Percentiles rank a stretch among this genome's conserved stretches.
phyloP scores from a whole-genome alignment of 306 rosid species.

The Trifolium subterraneum region DNA sequence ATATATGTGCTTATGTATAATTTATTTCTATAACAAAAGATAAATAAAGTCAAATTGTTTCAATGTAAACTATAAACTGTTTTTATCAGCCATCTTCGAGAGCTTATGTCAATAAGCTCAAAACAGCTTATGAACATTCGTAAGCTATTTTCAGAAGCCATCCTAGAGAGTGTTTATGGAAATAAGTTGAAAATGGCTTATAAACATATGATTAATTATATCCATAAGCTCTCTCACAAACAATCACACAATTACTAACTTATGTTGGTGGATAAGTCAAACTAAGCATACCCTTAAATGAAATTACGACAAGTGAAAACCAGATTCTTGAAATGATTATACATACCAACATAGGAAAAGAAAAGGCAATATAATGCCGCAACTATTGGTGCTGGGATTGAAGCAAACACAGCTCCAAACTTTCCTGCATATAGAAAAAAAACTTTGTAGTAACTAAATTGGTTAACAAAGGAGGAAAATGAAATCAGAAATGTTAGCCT shows the following conservation, averaged over 20 bases:
- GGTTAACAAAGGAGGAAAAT: conserved; percentile 21
- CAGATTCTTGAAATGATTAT: conserved; percentile 25
- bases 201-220: too few species aligned
- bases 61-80: background rate
- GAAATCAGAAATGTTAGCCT: background rate
- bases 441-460: conserved; percentile 14
- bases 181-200: too few species aligned
- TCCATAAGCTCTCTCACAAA: too few species aligned
- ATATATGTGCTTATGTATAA: too few species aligned
- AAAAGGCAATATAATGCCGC: conserved; percentile 86
- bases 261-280: background rate
- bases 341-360: conserved; percentile 95
- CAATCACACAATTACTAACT: background rate
- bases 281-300: background rate
- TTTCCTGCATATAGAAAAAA: conserved; percentile 60
- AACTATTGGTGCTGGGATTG: conserved; percentile 82
- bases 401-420: conserved; percentile 95
- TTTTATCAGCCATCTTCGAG: too few species aligned
- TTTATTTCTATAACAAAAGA: too few species aligned
- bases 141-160: too few species aligned
- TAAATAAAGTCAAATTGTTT: too few species aligned
- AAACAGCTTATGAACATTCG: background rate
- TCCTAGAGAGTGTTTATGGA: too few species aligned
- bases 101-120: too few species aligned
- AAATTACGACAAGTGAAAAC: conserved; percentile 16